phyloP scores from a whole-genome alignment of 768 basidiomycete species.

The Trametes sanguinea region DNA sequence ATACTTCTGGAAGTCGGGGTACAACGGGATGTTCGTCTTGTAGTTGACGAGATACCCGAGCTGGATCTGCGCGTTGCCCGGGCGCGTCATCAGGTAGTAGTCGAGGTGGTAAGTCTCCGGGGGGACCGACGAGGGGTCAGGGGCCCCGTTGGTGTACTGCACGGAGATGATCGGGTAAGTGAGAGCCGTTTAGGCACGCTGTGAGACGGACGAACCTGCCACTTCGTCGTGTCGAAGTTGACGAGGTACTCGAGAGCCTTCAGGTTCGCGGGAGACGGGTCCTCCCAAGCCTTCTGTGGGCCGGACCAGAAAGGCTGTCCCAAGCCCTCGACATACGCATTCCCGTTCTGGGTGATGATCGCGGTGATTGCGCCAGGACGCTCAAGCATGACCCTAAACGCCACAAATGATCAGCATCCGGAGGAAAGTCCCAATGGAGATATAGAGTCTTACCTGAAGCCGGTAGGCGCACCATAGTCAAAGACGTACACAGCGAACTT shows the following conservation, averaged over 20 bases:
- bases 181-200: not conserved
- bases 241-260: slow-evolving; percentile 29
- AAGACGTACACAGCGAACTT: slow-evolving; percentile 50
- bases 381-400: slow-evolving; percentile 40
- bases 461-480: slow-evolving; percentile 49
- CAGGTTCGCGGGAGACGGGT: slow-evolving; percentile 31
- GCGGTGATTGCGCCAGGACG: slow-evolving; percentile 45
- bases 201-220: slow-evolving; percentile 22
- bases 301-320: slow-evolving; percentile 41
- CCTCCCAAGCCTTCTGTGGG: slow-evolving; percentile 37
- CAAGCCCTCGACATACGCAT: slow-evolving; percentile 49
- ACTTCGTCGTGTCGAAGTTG: slow-evolving; percentile 38
- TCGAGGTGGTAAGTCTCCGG: slow-evolving; percentile 48
- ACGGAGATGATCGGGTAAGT: too few species aligned
- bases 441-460: slow-evolving; percentile 29
- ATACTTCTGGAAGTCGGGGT: slow-evolving; percentile 48
- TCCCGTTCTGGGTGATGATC: slow-evolving; percentile 52
- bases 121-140: slow-evolving; percentile 37
- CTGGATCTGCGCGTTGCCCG: slow-evolving; percentile 45
- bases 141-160: slow-evolving; percentile 42
- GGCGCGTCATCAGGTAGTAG: slow-evolving; percentile 41
- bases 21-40: slow-evolving; percentile 43
- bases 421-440: not conserved
- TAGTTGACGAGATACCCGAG: slow-evolving; percentile 46
- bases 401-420: slow-evolving; percentile 1